phyloP scores from a whole-genome alignment of 2,329 filamentous ascomycete species.

The Sclerotinia borealis region DNA sequence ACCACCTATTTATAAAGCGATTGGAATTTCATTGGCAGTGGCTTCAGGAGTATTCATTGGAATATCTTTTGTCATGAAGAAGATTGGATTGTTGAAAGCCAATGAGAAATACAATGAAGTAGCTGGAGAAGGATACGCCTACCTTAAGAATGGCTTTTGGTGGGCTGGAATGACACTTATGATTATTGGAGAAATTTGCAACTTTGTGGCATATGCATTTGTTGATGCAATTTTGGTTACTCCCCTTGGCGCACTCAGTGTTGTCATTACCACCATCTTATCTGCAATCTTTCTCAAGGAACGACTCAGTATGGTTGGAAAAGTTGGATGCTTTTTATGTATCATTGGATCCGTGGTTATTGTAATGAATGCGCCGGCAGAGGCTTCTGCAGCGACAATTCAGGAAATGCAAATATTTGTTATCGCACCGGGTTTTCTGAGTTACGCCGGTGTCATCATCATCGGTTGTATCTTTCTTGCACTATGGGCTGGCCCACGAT shows the following conservation, averaged over 20 bases:
- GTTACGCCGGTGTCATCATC: conserved; percentile 77
- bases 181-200: conserved; percentile 95
- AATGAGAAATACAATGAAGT: conserved; percentile 96
- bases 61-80: conserved; percentile 91
- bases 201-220: conserved; percentile 95
- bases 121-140: conserved; percentile 93
- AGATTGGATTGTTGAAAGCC: conserved; percentile 81
- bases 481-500: conserved; percentile 76
- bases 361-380: conserved; percentile 82
- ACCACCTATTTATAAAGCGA: conserved; percentile 61
- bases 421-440: conserved; percentile 78
- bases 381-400: conserved; percentile 79
- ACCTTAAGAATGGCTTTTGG: conserved; percentile 92
- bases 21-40: conserved; percentile 81
- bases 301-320: conserved; percentile 88
- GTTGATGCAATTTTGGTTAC: conserved; percentile 95
- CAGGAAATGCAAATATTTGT: conserved; percentile 89
- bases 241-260: conserved; percentile 81
- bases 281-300: conserved; percentile 96
- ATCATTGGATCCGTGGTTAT: conserved; percentile 92
- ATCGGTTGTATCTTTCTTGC: conserved; percentile 66
- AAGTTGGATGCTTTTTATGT: conserved; percentile 92
- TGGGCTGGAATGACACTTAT: conserved; percentile 95
- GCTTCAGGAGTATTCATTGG: conserved; percentile 90
- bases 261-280: conserved; percentile 85